Base-by-base conservation (phyloP, 78 protist species). In the Pelomyxa schiedti region DNA sequence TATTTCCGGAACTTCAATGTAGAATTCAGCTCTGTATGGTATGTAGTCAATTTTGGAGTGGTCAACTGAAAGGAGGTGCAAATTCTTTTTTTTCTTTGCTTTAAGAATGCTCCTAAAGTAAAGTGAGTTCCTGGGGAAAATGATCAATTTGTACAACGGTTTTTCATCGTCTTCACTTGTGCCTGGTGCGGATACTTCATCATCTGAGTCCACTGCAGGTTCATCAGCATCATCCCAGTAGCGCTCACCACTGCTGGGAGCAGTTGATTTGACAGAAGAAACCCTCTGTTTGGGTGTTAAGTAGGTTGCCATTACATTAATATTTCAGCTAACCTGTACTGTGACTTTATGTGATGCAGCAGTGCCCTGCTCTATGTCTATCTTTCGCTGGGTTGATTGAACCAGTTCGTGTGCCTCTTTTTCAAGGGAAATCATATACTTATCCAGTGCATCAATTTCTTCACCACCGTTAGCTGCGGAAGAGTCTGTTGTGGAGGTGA, bases 11-110 rank as follows among this genome's bases (percentile, higher is more conserved):
- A 92, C 88, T 39, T 90, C 97, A 1, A 88, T 72, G 87, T 92
- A 96, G 53, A 97, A 91, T 63, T 78, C 38, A 72, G 89, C 90
- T 6, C 88, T 75, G 65, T 96, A 90, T 6, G 78, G 87, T 9
- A 30, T 47, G 82, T 95, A 94, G 5, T 88, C 63, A 22, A 89
- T 63, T 24, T 4, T 28, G 1, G 80, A 1, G 84, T 95, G 98
- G 83, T 95, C 94, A 8, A 93, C 80, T 0, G 63, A 30, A 24
- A 73, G 16, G n/a, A 79, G 52, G 39, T 69, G 78, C 32, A 28
- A 40, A n/a, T 42, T 74, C 7, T 70, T 79, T 24, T 42, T 39
- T 8, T 75, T 67, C n/a, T 73, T 73, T n/a, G 24, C 24, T 52
- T 24, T 24, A 52, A 52, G 24, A 52, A 52, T 52, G 24, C 24